These are phyloP conservation scores for Mycogone perniciosa DNA, from an alignment of 2,329 filamentous ascomycete species.

Conservation along the genomic window DNA sequence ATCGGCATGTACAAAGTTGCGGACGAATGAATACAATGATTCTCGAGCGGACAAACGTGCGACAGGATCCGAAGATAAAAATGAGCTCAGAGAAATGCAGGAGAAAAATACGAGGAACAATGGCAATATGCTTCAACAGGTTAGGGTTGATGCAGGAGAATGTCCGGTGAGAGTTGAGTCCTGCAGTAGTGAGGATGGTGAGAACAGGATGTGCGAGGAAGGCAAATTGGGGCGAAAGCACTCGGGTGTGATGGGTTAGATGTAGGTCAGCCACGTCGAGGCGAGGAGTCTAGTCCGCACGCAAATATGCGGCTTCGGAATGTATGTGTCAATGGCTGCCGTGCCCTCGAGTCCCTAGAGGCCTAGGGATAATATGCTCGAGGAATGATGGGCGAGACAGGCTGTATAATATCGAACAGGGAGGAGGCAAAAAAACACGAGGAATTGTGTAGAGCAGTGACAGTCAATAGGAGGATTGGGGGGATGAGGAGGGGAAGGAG, in stretches of 20 bases:
- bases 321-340: slow-evolving; percentile 12
- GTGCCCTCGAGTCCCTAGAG: slow-evolving; percentile 17
- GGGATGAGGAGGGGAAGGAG: not conserved
- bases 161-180: too few relatives aligned
- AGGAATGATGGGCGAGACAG: slow-evolving; percentile 35
- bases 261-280: slow-evolving; percentile 7
- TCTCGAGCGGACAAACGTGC: too few relatives aligned
- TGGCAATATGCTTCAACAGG: too few relatives aligned
- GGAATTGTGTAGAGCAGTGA: not conserved
- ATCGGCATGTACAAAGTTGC: slow-evolving; percentile 19
- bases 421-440: slow-evolving; percentile 5
- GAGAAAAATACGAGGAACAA: not conserved
- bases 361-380: slow-evolving; percentile 24
- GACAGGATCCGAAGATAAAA: too few relatives aligned
- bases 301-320: slow-evolving; percentile 11
- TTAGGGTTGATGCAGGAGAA: too few relatives aligned
- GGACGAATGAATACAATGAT: too few relatives aligned
- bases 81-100: too few relatives aligned
- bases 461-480: too few relatives aligned
- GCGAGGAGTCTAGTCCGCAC: slow-evolving; percentile 6
- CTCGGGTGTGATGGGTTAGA: slow-evolving; percentile 7
- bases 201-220: not conserved
- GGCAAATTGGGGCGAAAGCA: not conserved
- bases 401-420: slow-evolving; percentile 10
- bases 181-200: too few relatives aligned